Evolutionary conservation across 441 rosid species (phyloP), one percentile per base, ranked within the genome.

Genomic region (Croton laevigatus): DNA sequence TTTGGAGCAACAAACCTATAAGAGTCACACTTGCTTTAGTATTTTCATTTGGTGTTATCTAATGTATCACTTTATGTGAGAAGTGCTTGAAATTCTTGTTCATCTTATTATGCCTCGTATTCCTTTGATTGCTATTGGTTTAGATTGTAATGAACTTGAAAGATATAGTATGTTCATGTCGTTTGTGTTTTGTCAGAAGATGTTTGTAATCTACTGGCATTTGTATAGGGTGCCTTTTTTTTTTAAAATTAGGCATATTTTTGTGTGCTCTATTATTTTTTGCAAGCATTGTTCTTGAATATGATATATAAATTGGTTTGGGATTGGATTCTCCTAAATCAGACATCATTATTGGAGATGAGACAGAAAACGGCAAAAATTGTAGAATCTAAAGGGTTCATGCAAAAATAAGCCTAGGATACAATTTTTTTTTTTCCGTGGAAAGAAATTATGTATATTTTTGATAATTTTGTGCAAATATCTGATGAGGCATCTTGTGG

Each of bases 381-480:
- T 11, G 36, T 36, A 37, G 44, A 20, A 19, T 66, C 51, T 57
- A 20, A 40, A 52, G 32, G 14, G 22, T n/a, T 22, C 0, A 23
- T 20, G 12, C 36, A 55, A 55, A 54, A 20, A 14, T 2, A 37
- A 52, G 49, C 6, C 4, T 52, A 17, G 36, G 12, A 27, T 48
- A 12, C 9, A 20, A 8, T 53, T 66, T 45, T 16, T 6, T 49
- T n/a, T n/a, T n/a, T n/a, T n/a, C n/a, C n/a, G 5, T 14, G 17
- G 16, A 10, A 46, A 16, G 14, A 46, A 46, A 46, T 12, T 52
- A 66, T 37, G 49, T 37, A 37, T 20, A 40, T 5, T n/a, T 11
- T 38, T 53, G 27, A 22, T 49, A 44, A 36, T 49, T 66, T 53
- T 2, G 49, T 66, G 60, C 37, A 37, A 66, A 58, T 37, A 45